Evolutionary conservation across 2,329 filamentous ascomycete genomes (phyloP).

Genomic region (Sclerotinia trifoliorum): DNA sequence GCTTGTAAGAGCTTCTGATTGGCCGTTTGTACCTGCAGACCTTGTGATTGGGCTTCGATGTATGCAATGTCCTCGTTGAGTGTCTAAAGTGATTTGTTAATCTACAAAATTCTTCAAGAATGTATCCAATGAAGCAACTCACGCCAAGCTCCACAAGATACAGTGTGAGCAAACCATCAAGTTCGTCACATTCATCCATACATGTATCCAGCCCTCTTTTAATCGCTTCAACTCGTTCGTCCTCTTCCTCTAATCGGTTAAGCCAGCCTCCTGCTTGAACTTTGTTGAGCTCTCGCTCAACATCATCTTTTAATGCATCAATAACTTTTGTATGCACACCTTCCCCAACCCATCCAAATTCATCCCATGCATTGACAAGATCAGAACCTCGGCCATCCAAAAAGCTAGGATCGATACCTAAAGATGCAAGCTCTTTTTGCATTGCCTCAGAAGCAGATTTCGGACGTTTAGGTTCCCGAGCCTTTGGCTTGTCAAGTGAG

Average conservation of each 20-base stretch:
- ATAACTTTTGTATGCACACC: conserved; percentile 72
- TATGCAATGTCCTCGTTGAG: conserved; percentile 94
- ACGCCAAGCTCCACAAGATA: conserved; percentile 94
- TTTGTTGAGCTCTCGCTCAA: conserved; percentile 84
- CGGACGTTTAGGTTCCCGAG: conserved; percentile 35
- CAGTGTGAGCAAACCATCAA: conserved; percentile 89
- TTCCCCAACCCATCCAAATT: conserved; percentile 84
- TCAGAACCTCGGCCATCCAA: conserved; percentile 75
- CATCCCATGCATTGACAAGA: conserved; percentile 78
- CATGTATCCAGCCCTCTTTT: conserved; percentile 82
- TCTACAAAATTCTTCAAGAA: conserved; percentile 23
- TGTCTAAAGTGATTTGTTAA: conserved; percentile 55
- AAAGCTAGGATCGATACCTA: conserved; percentile 76
- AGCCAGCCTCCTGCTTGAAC: conserved; percentile 93
- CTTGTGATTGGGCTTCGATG: conserved; percentile 95
- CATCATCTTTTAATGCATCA: conserved; percentile 76
- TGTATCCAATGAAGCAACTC: conserved; percentile 57
- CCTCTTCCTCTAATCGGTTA: conserved; percentile 77
- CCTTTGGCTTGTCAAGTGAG: conserved; percentile 36
- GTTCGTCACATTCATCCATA: conserved; percentile 93
- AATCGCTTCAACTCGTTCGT: conserved; percentile 84
- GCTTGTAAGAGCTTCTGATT: conserved; percentile 90
- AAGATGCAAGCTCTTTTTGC: conserved; percentile 41
- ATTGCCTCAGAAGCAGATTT: conserved; percentile 39
- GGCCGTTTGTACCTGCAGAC: conserved; percentile 92